Base-by-base conservation (phyloP, 2,329 filamentous ascomycete genomes). In the Hortaea werneckii region DNA sequence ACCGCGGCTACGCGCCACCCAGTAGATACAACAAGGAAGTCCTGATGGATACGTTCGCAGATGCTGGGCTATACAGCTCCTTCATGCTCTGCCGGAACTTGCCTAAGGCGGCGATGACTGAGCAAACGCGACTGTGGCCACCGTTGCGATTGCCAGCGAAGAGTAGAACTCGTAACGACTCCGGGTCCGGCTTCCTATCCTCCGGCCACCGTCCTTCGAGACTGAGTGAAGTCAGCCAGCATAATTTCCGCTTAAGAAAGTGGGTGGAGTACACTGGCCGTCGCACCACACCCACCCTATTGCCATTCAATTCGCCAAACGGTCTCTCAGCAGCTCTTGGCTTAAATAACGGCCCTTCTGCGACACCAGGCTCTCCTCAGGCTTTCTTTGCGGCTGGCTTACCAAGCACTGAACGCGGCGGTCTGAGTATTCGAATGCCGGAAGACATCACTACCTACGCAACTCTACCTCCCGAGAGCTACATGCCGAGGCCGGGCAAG, bases 401-500 rank as follows among this genome's bases (percentile, higher is more conserved):
- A 29, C 32, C 26, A 6, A 50, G 50, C 5, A 44, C 39, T 38
- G 39, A 7, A 38, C 28, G 37, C 26, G 48, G 47, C 30, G 70
- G 74, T 3, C 63, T 77, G 45, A 75, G 57, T 11, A 56, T 72
- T 48, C 63, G 68, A 1, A 67, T 75, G 42, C 71, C 69, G 5
- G 76, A 78, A 53, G 70, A 74, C 38, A 67, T 80, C 12, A 71
- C 72, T 2, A 82, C 77, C 0, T 82, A 79, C 56, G 87, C 84
- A 0, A 94, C 88, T 0, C 70, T 96, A 1, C 80, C 87, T 38
- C 77, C 80, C 3, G 69, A 68, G 2, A 66, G 83, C n/a, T 95
- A 94, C 61, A 92, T 80, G 0, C 87, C 90, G 0, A 94, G 88
- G 0, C 63, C 69, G 7, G 74, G 81, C 45, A 90, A 88, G 61